Evolutionary conservation across 179 eudicot genomes (phyloP).

Genomic region (Nepenthes alata): DNA sequence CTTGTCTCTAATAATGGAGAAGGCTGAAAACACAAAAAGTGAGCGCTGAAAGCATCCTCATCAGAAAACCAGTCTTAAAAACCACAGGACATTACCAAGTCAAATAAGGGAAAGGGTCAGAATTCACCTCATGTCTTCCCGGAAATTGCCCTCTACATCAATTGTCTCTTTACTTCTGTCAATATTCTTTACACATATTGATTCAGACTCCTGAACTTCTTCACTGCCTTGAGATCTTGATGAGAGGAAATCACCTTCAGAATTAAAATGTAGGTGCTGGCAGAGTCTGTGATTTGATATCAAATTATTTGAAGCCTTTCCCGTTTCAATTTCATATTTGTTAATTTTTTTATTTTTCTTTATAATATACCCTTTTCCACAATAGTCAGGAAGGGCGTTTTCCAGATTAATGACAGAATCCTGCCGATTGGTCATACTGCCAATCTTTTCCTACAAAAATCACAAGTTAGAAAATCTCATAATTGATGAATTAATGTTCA

Average conservation of each 20-base stretch:
- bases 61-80: not conserved
- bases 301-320: conserved; percentile 15
- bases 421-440: conserved; percentile 20
- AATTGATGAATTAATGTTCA: not conserved
- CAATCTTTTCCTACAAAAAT: conserved; percentile 44
- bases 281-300: conserved; percentile 12
- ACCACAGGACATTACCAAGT: not conserved
- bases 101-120: not conserved
- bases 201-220: conserved; percentile 17
- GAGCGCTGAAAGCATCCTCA: not conserved
- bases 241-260: conserved; percentile 14
- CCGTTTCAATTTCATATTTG: conserved; percentile 21
- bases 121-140: conserved; percentile 36
- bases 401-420: conserved; percentile 24
- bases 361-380: conserved; percentile 15
- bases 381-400: conserved; percentile 18
- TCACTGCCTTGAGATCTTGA: conserved; percentile 18
- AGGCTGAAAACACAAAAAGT: not conserved
- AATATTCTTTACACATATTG: conserved; percentile 15
- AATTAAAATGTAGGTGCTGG: conserved; percentile 14
- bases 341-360: conserved; percentile 24
- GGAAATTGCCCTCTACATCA: conserved; percentile 24
- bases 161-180: conserved; percentile 19
- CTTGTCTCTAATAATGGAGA: no score
- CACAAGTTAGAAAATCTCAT: not conserved